phyloP scores from a whole-genome alignment of 2,329 filamentous ascomycete species.

The Calonectria pseudoreteaudii region DNA sequence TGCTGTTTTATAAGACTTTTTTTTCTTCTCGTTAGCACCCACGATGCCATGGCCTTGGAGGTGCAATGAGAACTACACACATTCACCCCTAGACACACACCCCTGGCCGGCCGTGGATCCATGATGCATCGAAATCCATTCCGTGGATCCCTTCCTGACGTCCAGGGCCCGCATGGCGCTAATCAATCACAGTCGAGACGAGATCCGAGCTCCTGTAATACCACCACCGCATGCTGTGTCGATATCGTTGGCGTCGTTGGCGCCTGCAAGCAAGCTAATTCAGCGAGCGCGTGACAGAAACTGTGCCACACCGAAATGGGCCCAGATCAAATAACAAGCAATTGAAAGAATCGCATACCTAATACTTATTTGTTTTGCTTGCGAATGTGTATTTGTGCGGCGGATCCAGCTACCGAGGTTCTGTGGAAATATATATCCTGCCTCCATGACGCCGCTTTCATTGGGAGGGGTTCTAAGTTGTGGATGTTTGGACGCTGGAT shows the following conservation, averaged over 20 bases:
- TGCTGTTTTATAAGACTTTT: not conserved
- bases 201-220: constrained; percentile 20
- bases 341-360: not conserved
- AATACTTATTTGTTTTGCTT: not conserved
- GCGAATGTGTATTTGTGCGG: not conserved
- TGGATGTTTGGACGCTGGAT: not conserved
- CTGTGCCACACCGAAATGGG: not conserved
- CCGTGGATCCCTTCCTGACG: constrained; percentile 29
- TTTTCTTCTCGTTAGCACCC: not conserved
- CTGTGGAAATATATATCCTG: not conserved
- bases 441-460: not conserved
- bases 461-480: not conserved
- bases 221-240: constrained; percentile 2
- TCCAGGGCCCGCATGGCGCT: constrained; percentile 16
- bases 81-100: constrained; percentile 23
- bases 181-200: constrained; percentile 9
- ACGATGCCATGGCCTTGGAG: not conserved
- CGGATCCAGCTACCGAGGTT: not conserved
- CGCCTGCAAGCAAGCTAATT: not conserved
- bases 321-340: not conserved
- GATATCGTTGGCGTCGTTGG: not conserved
- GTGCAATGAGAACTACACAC: constrained; percentile 7
- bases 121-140: constrained; percentile 23
- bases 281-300: not conserved
- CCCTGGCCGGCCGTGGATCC: constrained; percentile 22